These are phyloP conservation scores for Trichoderma arundinaceum DNA, from an alignment of 2,329 filamentous ascomycete genomes.

Conservation along the genomic window DNA sequence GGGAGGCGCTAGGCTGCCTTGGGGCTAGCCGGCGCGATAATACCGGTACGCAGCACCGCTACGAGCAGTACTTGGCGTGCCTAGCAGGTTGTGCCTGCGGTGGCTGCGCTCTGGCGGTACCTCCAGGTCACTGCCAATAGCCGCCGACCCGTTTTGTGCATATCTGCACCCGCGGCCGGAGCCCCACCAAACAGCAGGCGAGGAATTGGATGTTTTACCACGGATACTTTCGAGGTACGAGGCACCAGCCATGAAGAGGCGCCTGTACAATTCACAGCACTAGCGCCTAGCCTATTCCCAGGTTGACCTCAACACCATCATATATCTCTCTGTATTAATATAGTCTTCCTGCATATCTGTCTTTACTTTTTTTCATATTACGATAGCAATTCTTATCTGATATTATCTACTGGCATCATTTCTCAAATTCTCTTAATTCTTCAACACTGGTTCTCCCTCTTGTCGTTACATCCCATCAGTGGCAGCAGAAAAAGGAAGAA, in stretches of 20 bases:
- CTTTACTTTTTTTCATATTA: no score
- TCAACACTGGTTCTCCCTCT: neutral
- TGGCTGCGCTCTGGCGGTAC: neutral
- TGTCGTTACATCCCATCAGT: neutral
- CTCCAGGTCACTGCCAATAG: constrained; percentile 14
- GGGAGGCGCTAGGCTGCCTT: constrained; percentile 48
- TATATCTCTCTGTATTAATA: no score
- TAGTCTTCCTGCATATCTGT: no score
- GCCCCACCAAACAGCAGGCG: constrained; percentile 13
- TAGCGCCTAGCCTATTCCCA: no score
- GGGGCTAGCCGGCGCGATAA: constrained; percentile 32
- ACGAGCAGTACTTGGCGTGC: neutral
- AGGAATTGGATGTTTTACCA: constrained; percentile 21
- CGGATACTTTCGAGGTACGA: neutral
- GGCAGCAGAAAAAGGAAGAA: neutral
- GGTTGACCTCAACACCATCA: no score
- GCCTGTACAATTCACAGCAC: no score
- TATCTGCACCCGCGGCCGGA: constrained; percentile 13
- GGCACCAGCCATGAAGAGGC: no score
- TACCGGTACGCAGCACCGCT: neutral
- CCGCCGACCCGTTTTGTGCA: constrained; percentile 32
- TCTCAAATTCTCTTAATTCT: neutral
- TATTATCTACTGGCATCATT: no score
- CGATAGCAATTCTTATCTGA: no score
- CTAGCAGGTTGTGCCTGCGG: neutral